These are phyloP conservation scores for Echinosphaeria canescens DNA, from an alignment of 2,329 filamentous ascomycete genomes.

Conservation along the genomic window DNA sequence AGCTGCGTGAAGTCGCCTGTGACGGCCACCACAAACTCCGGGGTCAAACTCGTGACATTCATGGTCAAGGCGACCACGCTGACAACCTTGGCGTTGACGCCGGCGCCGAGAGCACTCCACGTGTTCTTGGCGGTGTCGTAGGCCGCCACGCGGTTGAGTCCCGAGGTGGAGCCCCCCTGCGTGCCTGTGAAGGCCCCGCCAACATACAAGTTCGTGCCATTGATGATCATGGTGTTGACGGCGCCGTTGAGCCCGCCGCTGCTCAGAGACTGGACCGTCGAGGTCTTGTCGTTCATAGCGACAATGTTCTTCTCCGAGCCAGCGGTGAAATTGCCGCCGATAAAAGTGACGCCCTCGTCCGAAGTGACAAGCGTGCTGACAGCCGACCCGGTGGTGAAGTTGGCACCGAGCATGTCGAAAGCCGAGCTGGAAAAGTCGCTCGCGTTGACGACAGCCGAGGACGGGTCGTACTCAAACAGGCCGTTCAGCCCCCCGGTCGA, in stretches of 20 bases:
- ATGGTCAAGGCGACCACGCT: slow-evolving; percentile 57
- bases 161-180: slow-evolving; percentile 31
- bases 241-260: slow-evolving; percentile 61
- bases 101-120: slow-evolving; percentile 67
- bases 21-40: slow-evolving; percentile 57
- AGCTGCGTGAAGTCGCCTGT: slow-evolving; percentile 63
- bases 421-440: slow-evolving; percentile 47
- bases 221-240: slow-evolving; percentile 50
- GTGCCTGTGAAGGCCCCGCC: slow-evolving; percentile 74
- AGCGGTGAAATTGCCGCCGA: slow-evolving; percentile 70
- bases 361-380: slow-evolving; percentile 47
- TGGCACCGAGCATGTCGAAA: slow-evolving; percentile 55
- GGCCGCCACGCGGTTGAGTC: slow-evolving; percentile 53
- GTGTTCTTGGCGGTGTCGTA: slow-evolving; percentile 46
- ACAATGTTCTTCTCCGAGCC: slow-evolving; percentile 53
- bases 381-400: slow-evolving; percentile 42
- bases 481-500: slow-evolving; percentile 71
- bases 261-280: slow-evolving; percentile 36
- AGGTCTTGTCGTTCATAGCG: slow-evolving; percentile 40
- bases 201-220: slow-evolving; percentile 49
- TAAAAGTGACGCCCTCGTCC: slow-evolving; percentile 44
- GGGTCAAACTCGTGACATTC: slow-evolving; percentile 47
- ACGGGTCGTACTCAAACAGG: slow-evolving; percentile 72
- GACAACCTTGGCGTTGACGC: slow-evolving; percentile 60
- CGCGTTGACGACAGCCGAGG: slow-evolving; percentile 29